Base-by-base conservation (phyloP, 495 filamentous ascomycete genomes). In the Cairneyella variabilis region DNA sequence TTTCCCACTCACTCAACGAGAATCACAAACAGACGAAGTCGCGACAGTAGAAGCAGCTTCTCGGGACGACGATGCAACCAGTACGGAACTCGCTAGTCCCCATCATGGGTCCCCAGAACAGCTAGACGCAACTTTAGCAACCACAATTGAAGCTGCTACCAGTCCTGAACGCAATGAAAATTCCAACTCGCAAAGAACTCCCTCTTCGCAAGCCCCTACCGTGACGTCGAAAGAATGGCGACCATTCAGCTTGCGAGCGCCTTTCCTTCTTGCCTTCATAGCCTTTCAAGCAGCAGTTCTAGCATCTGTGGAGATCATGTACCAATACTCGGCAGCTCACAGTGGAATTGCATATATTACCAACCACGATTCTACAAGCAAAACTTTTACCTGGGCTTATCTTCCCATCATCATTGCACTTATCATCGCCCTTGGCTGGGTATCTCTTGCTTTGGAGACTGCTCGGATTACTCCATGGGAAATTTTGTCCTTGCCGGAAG, bases 171-270 rank as follows among this genome's bases (percentile, higher is more conserved):
- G n/a, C n/a, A n/a, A n/a, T n/a, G n/a, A n/a, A n/a, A n/a, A n/a
- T n/a, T n/a, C n/a, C n/a, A n/a, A n/a, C n/a, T n/a, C n/a, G n/a
- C n/a, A n/a, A n/a, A n/a, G n/a, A n/a, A n/a, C n/a, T n/a, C n/a
- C n/a, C n/a, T n/a, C n/a, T n/a, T n/a, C n/a, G n/a, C n/a, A n/a
- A n/a, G n/a, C n/a, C n/a, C n/a, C n/a, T n/a, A n/a, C n/a, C n/a
- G n/a, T n/a, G n/a, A n/a, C n/a, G n/a, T n/a, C n/a, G 36, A 39
- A 39, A 39, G 36, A 39, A 39, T 39, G 36, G 36, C 36, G 36
- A n/a, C 36, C 36, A 12, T 17, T 39, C 12, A 39, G 36, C 18
- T 17, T 39, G 14, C 18, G 14, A n/a, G n/a, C 18, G 14, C 3
- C 18, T 17, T 39, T 39, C 18, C 36, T 39, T 12, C 36, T 39